These are phyloP conservation scores for Pseudoperonospora humuli DNA, from an alignment of 352 stramenopile species.

Conservation along the genomic window DNA sequence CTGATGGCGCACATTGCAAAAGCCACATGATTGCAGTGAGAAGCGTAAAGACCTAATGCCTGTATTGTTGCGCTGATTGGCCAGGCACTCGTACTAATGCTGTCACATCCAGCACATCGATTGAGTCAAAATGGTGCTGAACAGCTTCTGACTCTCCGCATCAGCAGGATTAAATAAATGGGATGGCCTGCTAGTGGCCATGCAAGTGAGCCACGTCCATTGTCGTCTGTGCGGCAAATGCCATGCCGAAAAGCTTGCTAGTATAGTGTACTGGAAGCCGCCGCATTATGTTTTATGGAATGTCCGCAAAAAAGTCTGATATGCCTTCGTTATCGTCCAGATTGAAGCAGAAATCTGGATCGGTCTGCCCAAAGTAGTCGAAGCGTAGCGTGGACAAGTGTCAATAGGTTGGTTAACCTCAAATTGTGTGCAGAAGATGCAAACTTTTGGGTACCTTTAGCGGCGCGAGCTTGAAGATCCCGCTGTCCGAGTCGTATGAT, in stretches of 20 bases:
- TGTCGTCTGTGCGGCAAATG: slow-evolving; percentile 1
- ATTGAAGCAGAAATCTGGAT: slow-evolving; percentile 87
- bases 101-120: slow-evolving; percentile 45
- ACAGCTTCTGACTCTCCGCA: slow-evolving; percentile 29
- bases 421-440: background rate
- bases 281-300: slow-evolving; percentile 29
- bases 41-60: slow-evolving; percentile 8
- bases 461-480: slow-evolving; percentile 78
- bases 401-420: slow-evolving; percentile 3
- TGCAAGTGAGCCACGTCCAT: slow-evolving; percentile 4
- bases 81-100: slow-evolving; percentile 38
- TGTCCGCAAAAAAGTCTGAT: slow-evolving; percentile 82
- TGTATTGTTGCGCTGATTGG: slow-evolving; percentile 12
- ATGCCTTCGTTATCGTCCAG: slow-evolving; percentile 82
- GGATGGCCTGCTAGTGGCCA: slow-evolving; percentile 12
- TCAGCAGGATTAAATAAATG: slow-evolving; percentile 35
- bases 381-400: background rate
- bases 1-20: slow-evolving; percentile 9
- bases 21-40: background rate
- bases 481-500: slow-evolving; percentile 77
- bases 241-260: slow-evolving; percentile 8
- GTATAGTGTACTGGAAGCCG: slow-evolving; percentile 2
- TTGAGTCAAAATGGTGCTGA: slow-evolving; percentile 38
- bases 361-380: slow-evolving; percentile 33
- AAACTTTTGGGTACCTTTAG: slow-evolving; percentile 53